Base-by-base conservation (phyloP, 225 moss, liverwort and hornwort species). In the Rhytidiadelphus loreus region DNA sequence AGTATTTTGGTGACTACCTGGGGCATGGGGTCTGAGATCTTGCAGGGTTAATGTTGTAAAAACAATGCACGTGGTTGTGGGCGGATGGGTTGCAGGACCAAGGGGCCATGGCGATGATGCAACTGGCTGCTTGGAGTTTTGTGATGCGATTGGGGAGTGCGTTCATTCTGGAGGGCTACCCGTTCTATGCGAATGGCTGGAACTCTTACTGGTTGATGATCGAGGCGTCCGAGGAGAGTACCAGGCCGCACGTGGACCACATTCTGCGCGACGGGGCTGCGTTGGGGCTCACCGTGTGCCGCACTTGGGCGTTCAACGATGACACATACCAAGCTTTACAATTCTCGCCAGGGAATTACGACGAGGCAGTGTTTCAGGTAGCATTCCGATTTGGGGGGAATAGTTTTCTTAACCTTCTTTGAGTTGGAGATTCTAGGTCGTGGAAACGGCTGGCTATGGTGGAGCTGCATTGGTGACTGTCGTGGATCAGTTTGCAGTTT, bases 131-230 rank as follows among this genome's bases (percentile, higher is more conserved):
- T 6, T 90, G 91, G 93, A 90, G 86, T 52, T 94, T 95, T 26
- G 95, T 95, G 83, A 88, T 90, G 88, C 79, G 92, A 53, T 66
- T 91, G 82, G 95, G 94, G 66, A 90, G 77, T 37, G 81, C 87
- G 84, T 70, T 95, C 46, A 43, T 90, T 28, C 81, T 95, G 84
- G 92, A 90, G 41, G 96, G 95, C 10, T 73, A 86, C 80, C 96
- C 96, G 21, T 96, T 95, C 57, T 93, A 90, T 17, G 77, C 89
- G 37, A 95, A 96, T 68, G 96, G 96, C 58, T 95, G 95, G 93
- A 96, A 96, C 79, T 94, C 94, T 32, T 96, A 95, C 87, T 96
- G 96, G 96, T 77, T 96, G 64, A 95, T 96, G 96, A 65, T 88
- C 52, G 77, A 86, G 50, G 94, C 89, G 5, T 88, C 93, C 4